Conservation (phyloP, 164 flowering plant genomes). For the Vitis cinerea region DNA sequence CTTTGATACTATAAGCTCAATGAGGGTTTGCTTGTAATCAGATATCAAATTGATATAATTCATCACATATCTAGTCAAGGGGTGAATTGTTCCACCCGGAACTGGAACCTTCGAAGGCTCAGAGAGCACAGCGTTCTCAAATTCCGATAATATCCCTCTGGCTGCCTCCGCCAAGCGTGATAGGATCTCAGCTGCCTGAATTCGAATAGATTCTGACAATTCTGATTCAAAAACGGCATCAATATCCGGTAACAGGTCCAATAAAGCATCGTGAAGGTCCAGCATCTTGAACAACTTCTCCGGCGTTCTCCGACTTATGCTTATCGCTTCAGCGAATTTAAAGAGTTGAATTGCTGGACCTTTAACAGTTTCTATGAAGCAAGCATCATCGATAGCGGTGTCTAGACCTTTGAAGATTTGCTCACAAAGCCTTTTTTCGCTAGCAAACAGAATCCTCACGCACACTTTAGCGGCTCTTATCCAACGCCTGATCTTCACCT, state of each 20-base stretch:
- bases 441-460: conserved; percentile 59
- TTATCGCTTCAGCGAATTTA: conserved; percentile 84
- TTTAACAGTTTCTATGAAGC: conserved; percentile 76
- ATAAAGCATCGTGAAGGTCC: conserved; percentile 72
- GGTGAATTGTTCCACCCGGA: conserved; percentile 87
- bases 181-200: conserved; percentile 67
- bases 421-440: conserved; percentile 59
- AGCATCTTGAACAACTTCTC: conserved; percentile 86
- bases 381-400: conserved; percentile 46
- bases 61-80: conserved; percentile 89
- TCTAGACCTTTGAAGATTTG: conserved; percentile 42
- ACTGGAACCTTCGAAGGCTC: conserved; percentile 73
- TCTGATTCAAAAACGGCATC: conserved; percentile 56
- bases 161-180: conserved; percentile 77
- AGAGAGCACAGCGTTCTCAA: conserved; percentile 74
- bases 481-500: conserved; percentile 80
- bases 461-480: conserved; percentile 75
- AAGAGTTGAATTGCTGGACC: conserved; percentile 70
- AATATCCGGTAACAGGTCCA: conserved; percentile 65
- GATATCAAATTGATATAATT: conserved; percentile 76
- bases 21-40: conserved; percentile 68
- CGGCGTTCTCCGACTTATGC: conserved; percentile 72
- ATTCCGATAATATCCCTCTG: conserved; percentile 74
- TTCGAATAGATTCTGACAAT: conserved; percentile 51
- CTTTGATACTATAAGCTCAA: conserved; percentile 61